Base-by-base conservation (phyloP, 2,329 filamentous ascomycete species). In the Fusarium coicis region DNA sequence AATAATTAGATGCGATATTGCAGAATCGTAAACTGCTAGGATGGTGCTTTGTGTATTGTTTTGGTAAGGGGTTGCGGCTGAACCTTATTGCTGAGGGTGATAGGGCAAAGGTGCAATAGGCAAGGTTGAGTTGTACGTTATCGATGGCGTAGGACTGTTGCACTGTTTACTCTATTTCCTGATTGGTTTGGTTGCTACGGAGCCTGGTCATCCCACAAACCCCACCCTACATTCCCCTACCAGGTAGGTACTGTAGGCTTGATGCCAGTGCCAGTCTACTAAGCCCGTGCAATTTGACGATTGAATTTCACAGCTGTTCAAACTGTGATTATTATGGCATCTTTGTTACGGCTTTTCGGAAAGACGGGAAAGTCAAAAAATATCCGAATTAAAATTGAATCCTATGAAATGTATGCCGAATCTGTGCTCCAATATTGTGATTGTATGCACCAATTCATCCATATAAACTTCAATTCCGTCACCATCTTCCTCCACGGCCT, bases 111-210 rank as follows among this genome's bases (percentile, higher is more conserved):
- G 43, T 50, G 28, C 42, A 69, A 54, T 69, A 68, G 30, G 49
- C 43, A 64, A 68, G 30, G 42, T 61, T 52, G 39, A 52, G 62
- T 53, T 65, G 40, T 23, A 57, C 49, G 50, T 60, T 40, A 65
- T 52, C 46, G 57, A 74, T 73, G 66, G 72, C 60, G 64, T 70
- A 74, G 47, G 68, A 43, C 43, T 42, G 57, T 70, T 75, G 65
- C 46, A 69, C 58, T 69, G 79, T 80, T 80, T 80, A 80, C 78
- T 56, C 60, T 63, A 74, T 74, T 80, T 69, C 74, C 75, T 76
- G 73, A 79, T 79, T 78, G 77, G 77, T 68, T 68, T 75, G 75
- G 79, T 80, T 81, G 79, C 79, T 55, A 77, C 63, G 77, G 75
- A 70, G 72, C 60, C 50, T 57, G 18, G 40, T 28, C 36, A 76